These are phyloP conservation scores for Pseudogymnoascus sp. DNA, from an alignment of 2,329 filamentous ascomycete genomes.

Conservation along the genomic window DNA sequence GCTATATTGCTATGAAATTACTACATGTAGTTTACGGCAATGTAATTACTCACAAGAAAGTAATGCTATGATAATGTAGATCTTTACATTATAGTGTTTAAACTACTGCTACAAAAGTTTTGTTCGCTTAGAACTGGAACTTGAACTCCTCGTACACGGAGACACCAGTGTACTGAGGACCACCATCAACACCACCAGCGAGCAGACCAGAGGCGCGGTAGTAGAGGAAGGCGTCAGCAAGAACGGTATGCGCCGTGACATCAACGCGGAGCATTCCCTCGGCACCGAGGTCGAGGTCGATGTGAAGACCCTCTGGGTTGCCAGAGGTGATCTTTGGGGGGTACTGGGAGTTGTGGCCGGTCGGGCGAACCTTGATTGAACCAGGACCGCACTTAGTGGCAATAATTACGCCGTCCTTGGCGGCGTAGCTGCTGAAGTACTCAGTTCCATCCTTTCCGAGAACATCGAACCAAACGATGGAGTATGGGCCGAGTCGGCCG, in stretches of 20 bases:
- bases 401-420: constrained; percentile 24
- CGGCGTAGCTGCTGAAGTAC: constrained; percentile 25
- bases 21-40: not conserved
- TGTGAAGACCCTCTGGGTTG: constrained; percentile 1
- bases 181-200: not conserved
- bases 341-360: constrained; percentile 13
- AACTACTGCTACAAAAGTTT: not conserved
- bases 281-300: not conserved
- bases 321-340: constrained; percentile 11
- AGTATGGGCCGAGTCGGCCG: constrained; percentile 33
- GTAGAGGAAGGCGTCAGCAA: not conserved
- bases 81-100: not conserved
- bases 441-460: constrained; percentile 22
- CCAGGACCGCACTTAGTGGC: constrained; percentile 22
- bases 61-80: not conserved
- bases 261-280: not conserved
- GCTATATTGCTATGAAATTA: not conserved
- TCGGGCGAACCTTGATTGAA: constrained; percentile 17
- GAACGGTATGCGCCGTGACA: not conserved
- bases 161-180: not conserved
- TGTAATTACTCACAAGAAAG: not conserved
- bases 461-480: constrained; percentile 36
- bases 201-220: not conserved
- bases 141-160: not conserved
- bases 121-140: not conserved